A percentile compares a stretch with the other conserved stretches of the same genome.
phyloP scores from a whole-genome alignment of 2,329 filamentous ascomycete species.

The Microdochium bolleyi region DNA sequence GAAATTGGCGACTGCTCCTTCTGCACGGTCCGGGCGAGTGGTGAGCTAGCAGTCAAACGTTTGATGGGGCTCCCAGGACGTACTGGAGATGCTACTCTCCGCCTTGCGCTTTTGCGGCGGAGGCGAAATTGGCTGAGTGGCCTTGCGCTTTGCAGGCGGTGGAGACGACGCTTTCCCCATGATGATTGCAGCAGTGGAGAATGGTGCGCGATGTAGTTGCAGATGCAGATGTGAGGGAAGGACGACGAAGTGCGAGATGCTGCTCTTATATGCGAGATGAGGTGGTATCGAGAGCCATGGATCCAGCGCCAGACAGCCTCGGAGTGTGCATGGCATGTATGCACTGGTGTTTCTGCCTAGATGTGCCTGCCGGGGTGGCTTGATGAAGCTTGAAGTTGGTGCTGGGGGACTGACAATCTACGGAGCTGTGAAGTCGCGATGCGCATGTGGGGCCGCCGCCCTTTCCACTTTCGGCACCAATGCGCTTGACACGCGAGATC shows the following conservation, averaged over 20 bases:
- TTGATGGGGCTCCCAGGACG: slow-evolving; percentile 7
- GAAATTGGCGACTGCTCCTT: slow-evolving; percentile 69
- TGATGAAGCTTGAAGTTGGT: background rate
- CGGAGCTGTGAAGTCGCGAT: background rate
- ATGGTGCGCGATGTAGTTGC: background rate
- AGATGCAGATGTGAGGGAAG: background rate
- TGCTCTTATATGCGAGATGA: no score
- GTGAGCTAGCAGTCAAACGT: background rate
- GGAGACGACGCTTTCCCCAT: background rate
- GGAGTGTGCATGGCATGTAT: no score
- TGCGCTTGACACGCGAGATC: background rate
- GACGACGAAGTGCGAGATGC: background rate
- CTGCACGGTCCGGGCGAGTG: slow-evolving; percentile 26
- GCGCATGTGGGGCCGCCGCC: background rate
- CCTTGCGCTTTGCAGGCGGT: slow-evolving; percentile 3
- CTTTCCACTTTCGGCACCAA: background rate
- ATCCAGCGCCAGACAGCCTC: no score
- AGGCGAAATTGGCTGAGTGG: slow-evolving; percentile 39
- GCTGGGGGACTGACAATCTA: background rate
- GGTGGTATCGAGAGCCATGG: no score
- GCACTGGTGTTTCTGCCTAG: no score
- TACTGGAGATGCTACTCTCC: slow-evolving; percentile 44
- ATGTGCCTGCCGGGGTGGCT: background rate
- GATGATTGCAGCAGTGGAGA: background rate
- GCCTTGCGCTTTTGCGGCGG: slow-evolving; percentile 44